A percentile compares a stretch with the other conserved stretches of the same genome.
phyloP scores from a whole-genome alignment of 352 stramenopile species.

The Elongisporangium anandrum region DNA sequence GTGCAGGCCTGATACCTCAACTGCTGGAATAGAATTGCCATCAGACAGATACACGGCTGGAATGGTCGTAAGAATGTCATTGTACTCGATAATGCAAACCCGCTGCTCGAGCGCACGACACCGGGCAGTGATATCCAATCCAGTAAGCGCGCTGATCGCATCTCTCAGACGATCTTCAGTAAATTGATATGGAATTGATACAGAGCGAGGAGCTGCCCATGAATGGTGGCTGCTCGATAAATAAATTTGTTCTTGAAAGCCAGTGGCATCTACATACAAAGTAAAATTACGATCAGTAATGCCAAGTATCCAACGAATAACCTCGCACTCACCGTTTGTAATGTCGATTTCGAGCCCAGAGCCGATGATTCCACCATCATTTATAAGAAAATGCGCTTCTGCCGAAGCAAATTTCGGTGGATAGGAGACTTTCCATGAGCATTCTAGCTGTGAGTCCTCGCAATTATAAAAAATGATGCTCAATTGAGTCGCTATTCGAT shows the following conservation, averaged over 20 bases:
- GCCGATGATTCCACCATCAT: neutral
- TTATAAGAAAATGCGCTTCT: neutral
- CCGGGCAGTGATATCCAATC: neutral
- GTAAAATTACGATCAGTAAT: neutral
- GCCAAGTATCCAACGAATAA: neutral
- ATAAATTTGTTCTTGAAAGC: neutral
- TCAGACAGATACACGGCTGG: neutral
- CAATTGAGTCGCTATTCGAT: neutral
- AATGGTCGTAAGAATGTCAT: neutral
- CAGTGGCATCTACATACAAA: neutral
- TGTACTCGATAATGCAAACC: neutral
- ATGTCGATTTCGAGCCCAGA: neutral
- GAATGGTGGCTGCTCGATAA: neutral
- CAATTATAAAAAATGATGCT: neutral
- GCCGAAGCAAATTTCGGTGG: neutral
- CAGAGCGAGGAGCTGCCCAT: neutral
- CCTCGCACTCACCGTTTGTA: neutral
- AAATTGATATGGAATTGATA: neutral
- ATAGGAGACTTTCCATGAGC: constrained; percentile 1
- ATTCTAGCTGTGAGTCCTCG: neutral
- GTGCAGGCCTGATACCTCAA: neutral
- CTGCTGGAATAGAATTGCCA: neutral
- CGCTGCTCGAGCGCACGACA: neutral
- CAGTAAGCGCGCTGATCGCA: neutral
- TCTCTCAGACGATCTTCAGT: neutral